Evolutionary conservation across 208 protist species (phyloP).

Genomic region (Strigomonas culicis): DNA sequence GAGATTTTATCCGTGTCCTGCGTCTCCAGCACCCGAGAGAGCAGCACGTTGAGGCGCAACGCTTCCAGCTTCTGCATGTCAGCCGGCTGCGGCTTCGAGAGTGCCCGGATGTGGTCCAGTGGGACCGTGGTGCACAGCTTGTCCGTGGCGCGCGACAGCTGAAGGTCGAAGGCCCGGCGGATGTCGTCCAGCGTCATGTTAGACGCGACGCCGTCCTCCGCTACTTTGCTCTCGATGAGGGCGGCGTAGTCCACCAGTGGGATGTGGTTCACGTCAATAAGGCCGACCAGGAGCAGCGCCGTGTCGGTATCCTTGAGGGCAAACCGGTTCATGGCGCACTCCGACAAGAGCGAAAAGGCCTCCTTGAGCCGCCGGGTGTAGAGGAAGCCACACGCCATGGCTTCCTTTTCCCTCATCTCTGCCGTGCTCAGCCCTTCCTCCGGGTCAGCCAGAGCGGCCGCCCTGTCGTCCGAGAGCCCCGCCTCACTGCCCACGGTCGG

Average conservation of each 20-base stretch:
- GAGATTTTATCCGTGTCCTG: conserved; percentile 45
- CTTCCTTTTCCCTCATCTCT: conserved; percentile 34
- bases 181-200: conserved; percentile 11
- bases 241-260: conserved; percentile 45
- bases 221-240: conserved; percentile 16
- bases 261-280: conserved; percentile 58
- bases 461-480: neutral
- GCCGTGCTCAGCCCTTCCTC: conserved; percentile 9
- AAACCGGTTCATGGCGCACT: conserved; percentile 64
- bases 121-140: conserved; percentile 49
- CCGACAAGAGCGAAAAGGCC: conserved; percentile 48
- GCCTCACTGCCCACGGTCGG: conserved; percentile 4
- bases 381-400: conserved; percentile 45
- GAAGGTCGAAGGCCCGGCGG: conserved; percentile 30
- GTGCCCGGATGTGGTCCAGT: conserved; percentile 35
- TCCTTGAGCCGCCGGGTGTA: conserved; percentile 56
- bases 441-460: neutral
- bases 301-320: conserved; percentile 41
- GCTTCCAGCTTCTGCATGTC: conserved; percentile 64
- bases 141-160: conserved; percentile 36
- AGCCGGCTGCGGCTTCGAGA: conserved; percentile 35
- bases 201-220: conserved; percentile 13
- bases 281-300: conserved; percentile 51
- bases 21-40: conserved; percentile 53
- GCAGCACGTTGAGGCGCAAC: conserved; percentile 65